Conservation (phyloP, 371 early-diverging fungal species). For the Funneliformis caledonium region DNA sequence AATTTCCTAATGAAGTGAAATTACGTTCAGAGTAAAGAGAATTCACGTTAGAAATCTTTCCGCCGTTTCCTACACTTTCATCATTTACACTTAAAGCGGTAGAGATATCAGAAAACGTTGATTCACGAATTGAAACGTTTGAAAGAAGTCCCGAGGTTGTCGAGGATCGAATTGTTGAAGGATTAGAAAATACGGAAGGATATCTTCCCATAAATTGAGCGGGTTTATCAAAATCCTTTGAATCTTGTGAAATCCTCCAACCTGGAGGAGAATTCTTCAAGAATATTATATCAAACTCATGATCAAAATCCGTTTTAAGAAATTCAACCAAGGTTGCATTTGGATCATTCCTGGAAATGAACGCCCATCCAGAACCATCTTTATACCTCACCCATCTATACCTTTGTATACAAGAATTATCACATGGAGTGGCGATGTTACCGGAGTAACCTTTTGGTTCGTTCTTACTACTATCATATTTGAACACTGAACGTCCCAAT, state of each 20-base stretch:
- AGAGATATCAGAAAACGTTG: neutral
- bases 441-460: conserved; percentile 4
- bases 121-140: neutral
- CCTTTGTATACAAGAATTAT: conserved; percentile 3
- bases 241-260: neutral
- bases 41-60: neutral
- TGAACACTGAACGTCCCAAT: neutral
- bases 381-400: conserved; percentile 9
- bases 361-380: conserved; percentile 2
- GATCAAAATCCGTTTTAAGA: neutral
- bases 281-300: conserved; percentile 20
- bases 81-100: neutral
- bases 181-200: neutral
- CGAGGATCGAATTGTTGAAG: neutral
- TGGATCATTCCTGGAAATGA: conserved; percentile 14
- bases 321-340: conserved; percentile 11
- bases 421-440: neutral
- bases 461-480: neutral
- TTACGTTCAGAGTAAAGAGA: neutral
- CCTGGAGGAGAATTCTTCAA: neutral
- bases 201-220: neutral
- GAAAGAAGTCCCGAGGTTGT: neutral
- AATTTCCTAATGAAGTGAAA: neutral
- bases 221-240: neutral
- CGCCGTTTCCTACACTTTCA: neutral